Conservation (phyloP, 2,329 filamentous ascomycete genomes). For the Paraconiothyrium sp. region DNA sequence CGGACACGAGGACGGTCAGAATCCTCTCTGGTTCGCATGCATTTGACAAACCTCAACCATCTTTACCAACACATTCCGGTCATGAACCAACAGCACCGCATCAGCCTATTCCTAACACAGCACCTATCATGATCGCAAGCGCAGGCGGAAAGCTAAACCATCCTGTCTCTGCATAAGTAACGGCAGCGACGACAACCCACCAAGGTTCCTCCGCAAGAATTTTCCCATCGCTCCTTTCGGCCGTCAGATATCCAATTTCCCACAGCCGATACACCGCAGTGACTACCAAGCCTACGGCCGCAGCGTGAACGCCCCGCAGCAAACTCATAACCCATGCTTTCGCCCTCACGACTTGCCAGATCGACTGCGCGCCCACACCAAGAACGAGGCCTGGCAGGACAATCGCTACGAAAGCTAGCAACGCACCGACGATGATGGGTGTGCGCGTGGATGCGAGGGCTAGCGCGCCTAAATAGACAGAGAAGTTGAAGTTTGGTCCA, state of each 20-base stretch:
- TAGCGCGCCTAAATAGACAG: conserved; percentile 54
- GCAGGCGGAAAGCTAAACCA: conserved; percentile 54
- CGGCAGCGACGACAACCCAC: conserved; percentile 57
- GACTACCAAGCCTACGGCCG: conserved; percentile 55
- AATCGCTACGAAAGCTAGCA: conserved; percentile 53
- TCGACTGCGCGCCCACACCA: conserved; percentile 47
- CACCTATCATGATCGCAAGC: conserved; percentile 52
- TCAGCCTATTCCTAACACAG: conserved; percentile 51
- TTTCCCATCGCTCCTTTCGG: conserved; percentile 44
- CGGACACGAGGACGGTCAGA: no score
- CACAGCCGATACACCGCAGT: conserved; percentile 57
- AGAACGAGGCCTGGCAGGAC: conserved; percentile 53
- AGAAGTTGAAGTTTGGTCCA: conserved; percentile 68
- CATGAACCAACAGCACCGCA: conserved; percentile 48
- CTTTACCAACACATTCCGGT: background rate
- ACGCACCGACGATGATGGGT: conserved; percentile 45
- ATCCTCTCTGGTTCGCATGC: no score
- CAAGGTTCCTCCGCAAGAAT: conserved; percentile 53
- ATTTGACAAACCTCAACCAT: no score
- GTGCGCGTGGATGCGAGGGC: conserved; percentile 39
- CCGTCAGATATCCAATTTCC: conserved; percentile 55
- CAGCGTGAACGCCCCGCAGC: conserved; percentile 53
- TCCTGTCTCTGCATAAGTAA: conserved; percentile 52
- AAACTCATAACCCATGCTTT: conserved; percentile 46
- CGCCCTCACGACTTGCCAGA: conserved; percentile 52